Conservation (phyloP, 768 basidiomycete species). For the Tylopilus intermedius region DNA sequence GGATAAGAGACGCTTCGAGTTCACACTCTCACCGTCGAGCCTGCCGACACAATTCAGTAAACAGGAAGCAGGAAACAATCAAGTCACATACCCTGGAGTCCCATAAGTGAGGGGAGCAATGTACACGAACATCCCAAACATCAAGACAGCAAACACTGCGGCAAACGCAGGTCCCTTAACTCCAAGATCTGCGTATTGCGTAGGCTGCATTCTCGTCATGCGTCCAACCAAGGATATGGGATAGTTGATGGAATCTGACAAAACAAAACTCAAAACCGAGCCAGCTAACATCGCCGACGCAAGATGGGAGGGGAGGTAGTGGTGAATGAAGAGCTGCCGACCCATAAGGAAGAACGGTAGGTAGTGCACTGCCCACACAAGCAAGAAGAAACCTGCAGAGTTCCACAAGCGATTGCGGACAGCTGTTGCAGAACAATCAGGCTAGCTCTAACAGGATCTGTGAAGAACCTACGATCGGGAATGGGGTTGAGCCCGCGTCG, state of each 20-base stretch:
- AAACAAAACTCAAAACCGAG: constrained; percentile 82
- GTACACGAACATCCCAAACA: constrained; percentile 68
- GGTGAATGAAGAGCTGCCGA: constrained; percentile 94
- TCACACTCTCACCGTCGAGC: constrained; percentile 80
- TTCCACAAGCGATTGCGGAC: constrained; percentile 94
- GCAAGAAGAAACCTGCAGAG: constrained; percentile 90
- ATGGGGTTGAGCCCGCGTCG: constrained; percentile 82
- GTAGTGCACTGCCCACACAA: constrained; percentile 95
- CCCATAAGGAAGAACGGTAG: constrained; percentile 97
- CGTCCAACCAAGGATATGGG: constrained; percentile 78
- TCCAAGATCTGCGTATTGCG: constrained; percentile 69
- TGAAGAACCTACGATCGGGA: constrained; percentile 65
- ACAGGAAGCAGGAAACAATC: constrained; percentile 2
- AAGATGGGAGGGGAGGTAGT: constrained; percentile 95
- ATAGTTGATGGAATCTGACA: constrained; percentile 88
- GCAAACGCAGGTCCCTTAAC: constrained; percentile 67
- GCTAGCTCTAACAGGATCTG: neutral
- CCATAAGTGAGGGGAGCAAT: constrained; percentile 92
- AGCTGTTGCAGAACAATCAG: constrained; percentile 42
- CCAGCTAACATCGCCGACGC: constrained; percentile 91
- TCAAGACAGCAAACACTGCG: constrained; percentile 48
- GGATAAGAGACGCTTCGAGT: constrained; percentile 73
- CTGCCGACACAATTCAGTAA: constrained; percentile 37
- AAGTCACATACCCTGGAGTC: constrained; percentile 75
- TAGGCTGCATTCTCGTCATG: constrained; percentile 47